A percentile compares a stretch with the other conserved stretches of the same genome.
Evolutionary conservation across 2,329 filamentous ascomycete genomes (phyloP).

Genomic region (Curvularia sp.): DNA sequence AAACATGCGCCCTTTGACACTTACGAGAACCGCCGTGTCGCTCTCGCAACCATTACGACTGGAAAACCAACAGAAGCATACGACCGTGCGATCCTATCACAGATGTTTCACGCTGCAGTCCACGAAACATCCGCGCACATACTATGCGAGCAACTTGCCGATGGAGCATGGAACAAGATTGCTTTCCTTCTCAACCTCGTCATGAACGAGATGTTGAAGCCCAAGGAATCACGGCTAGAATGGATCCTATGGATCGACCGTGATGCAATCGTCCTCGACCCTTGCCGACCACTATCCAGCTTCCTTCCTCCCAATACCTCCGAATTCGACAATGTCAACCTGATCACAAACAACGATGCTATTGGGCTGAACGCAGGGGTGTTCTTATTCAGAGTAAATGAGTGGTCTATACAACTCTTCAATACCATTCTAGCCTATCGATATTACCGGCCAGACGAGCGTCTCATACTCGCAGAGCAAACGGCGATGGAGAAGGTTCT

Average conservation of each 20-base stretch:
- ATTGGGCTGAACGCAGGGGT: constrained; percentile 54
- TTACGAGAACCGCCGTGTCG: constrained; percentile 21
- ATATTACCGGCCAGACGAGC: constrained; percentile 46
- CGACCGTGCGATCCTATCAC: constrained; percentile 52
- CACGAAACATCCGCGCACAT: constrained; percentile 53
- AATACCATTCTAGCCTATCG: constrained; percentile 49
- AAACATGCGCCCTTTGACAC: constrained; percentile 23
- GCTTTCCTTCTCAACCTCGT: constrained; percentile 54
- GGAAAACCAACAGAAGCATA: constrained; percentile 45
- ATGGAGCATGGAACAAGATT: constrained; percentile 55
- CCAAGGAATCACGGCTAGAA: constrained; percentile 48
- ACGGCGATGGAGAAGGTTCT: constrained; percentile 51
- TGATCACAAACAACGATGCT: constrained; percentile 50
- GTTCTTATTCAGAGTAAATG: constrained; percentile 51
- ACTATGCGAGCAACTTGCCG: constrained; percentile 51
- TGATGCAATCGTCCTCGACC: constrained; percentile 54
- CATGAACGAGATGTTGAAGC: constrained; percentile 46
- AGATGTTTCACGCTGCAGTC: constrained; percentile 51
- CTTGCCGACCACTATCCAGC: constrained; percentile 49
- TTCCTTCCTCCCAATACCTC: constrained; percentile 45
- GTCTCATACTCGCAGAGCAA: constrained; percentile 50
- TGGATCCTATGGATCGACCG: constrained; percentile 56
- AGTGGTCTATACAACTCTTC: constrained; percentile 51
- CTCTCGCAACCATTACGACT: constrained; percentile 50
- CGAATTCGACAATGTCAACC: constrained; percentile 32